Evolutionary conservation across 768 basidiomycete species (phyloP).

Genomic region (Kwoniella pini): DNA sequence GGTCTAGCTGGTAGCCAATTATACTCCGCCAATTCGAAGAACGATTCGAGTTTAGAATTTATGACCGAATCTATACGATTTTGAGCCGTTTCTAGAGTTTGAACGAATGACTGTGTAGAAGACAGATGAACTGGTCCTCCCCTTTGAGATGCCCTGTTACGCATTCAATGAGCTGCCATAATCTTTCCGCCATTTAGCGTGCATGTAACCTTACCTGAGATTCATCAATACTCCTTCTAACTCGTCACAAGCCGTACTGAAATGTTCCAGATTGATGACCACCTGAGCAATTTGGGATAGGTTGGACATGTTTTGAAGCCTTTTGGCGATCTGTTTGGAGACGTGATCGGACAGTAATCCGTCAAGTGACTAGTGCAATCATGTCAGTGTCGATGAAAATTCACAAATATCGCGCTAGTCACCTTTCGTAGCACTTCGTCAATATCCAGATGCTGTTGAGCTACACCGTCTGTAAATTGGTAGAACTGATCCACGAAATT

Average conservation of each 20-base stretch:
- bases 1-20: constrained; percentile 73
- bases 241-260: constrained; percentile 79
- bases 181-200: too few species aligned
- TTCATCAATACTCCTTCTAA: constrained; percentile 80
- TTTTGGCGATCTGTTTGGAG: constrained; percentile 70
- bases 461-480: constrained; percentile 91
- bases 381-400: neutral
- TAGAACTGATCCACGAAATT: constrained; percentile 92
- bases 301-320: constrained; percentile 72
- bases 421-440: constrained; percentile 90
- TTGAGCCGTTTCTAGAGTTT: constrained; percentile 69
- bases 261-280: constrained; percentile 87
- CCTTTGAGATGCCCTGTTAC: constrained; percentile 78
- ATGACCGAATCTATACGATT: constrained; percentile 78
- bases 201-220: constrained; percentile 63
- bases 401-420: constrained; percentile 4
- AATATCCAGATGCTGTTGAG: constrained; percentile 85
- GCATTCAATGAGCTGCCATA: too few species aligned
- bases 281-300: constrained; percentile 91
- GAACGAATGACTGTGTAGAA: constrained; percentile 65
- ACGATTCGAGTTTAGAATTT: constrained; percentile 87
- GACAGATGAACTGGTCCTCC: constrained; percentile 76
- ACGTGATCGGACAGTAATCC: constrained; percentile 69
- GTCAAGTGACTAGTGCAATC: constrained; percentile 72
- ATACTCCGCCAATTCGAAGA: constrained; percentile 93